Evolutionary conservation across 129 eudicot species (phyloP).

Genomic region (Helianthus annuus): HanXRQr2.0-SUNRISE NC_035449.2:52585493-52585992

Average conservation of each 20-base stretch:
- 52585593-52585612: constrained; percentile 87
- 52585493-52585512: no score
- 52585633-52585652: constrained; percentile 92
- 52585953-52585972: no score
- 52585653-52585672: constrained; percentile 89
- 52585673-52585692: constrained; percentile 94
- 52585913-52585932: constrained; percentile 83
- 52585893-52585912: constrained; percentile 85
- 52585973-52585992: no score
- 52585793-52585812: constrained; percentile 86
- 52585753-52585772: constrained; percentile 3
- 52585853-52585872: constrained; percentile 80
- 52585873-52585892: constrained; percentile 95
- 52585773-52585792: constrained; percentile 95
- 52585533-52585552: constrained; percentile 91
- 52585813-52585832: constrained; percentile 98
- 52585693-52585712: constrained; percentile 55
- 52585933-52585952: constrained; percentile 15
- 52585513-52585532: constrained; percentile 25
- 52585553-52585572: constrained; percentile 91
- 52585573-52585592: constrained; percentile 84
- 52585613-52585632: constrained; percentile 79
- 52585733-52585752: no score
- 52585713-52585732: no score
- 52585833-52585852: constrained; percentile 95